Percentiles rank a stretch among this genome's conserved stretches.
Conservation (phyloP, 1,139 yeast species). For the Diutina sp. region DNA sequence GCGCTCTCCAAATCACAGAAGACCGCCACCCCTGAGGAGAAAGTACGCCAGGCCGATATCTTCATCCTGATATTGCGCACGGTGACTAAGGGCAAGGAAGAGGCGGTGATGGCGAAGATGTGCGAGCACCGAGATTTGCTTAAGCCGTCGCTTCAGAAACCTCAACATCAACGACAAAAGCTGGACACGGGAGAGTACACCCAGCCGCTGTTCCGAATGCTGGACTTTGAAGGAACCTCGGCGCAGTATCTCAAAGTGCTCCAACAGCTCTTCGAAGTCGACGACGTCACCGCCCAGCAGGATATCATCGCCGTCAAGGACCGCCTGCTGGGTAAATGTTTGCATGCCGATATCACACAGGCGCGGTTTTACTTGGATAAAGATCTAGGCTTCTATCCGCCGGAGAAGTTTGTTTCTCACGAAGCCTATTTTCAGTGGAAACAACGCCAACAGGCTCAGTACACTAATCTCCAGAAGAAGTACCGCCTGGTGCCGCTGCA, state of each 20-base stretch:
- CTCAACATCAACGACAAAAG: constrained; percentile 40
- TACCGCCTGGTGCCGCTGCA: constrained; percentile 24
- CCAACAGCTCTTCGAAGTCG: constrained; percentile 26
- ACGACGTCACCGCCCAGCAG: constrained; percentile 30
- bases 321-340: constrained; percentile 26
- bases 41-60: constrained; percentile 9
- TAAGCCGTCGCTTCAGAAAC: constrained; percentile 31
- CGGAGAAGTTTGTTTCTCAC: constrained; percentile 27
- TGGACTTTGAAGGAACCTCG: constrained; percentile 34
- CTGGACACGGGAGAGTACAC: neutral
- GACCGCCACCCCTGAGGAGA: neutral
- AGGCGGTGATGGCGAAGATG: constrained; percentile 42
- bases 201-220: constrained; percentile 33
- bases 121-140: constrained; percentile 40
- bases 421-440: constrained; percentile 43
- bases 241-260: constrained; percentile 16
- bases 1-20: neutral
- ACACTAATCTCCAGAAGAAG: constrained; percentile 25
- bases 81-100: constrained; percentile 35
- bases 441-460: constrained; percentile 22
- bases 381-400: constrained; percentile 26
- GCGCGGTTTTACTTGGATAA: constrained; percentile 24
- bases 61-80: constrained; percentile 32
- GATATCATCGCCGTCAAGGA: constrained; percentile 33
- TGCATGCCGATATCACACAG: constrained; percentile 33